Conservation (phyloP, 2,329 filamentous ascomycete genomes). For the Arthrobotrys megalospora region DNA sequence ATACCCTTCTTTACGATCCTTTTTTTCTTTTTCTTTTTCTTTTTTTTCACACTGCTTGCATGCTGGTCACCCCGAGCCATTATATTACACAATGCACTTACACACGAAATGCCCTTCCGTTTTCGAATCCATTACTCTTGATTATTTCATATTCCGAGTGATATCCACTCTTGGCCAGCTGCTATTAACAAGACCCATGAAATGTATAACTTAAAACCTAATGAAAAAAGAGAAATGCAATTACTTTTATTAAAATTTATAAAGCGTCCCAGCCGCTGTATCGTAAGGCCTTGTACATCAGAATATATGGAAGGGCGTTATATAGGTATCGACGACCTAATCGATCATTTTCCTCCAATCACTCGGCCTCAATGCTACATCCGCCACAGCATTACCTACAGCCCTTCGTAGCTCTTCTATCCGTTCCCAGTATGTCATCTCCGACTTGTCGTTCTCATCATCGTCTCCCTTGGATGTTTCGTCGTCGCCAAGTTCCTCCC, state of each 20-base stretch:
- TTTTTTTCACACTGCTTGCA: conserved; percentile 29
- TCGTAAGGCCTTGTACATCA: not conserved
- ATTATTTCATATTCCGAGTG: not conserved
- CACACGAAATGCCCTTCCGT: not conserved
- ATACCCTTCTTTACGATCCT: conserved; percentile 55
- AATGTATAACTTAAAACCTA: conserved; percentile 17
- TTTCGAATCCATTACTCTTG: not conserved
- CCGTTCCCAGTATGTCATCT: conserved; percentile 22
- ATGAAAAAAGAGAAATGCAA: conserved; percentile 8
- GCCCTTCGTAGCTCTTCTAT: conserved; percentile 29
- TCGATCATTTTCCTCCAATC: conserved; percentile 33
- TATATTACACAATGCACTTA: not conserved
- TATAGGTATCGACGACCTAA: conserved; percentile 16
- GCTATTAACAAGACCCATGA: not conserved
- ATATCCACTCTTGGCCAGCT: not conserved
- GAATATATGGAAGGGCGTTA: not conserved
- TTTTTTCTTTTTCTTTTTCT: conserved; percentile 31
- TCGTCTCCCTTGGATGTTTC: not conserved
- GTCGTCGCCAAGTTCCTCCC: not conserved
- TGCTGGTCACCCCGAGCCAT: conserved; percentile 46
- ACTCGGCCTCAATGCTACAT: conserved; percentile 13
- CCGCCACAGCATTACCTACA: conserved; percentile 7
- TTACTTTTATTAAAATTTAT: not conserved
- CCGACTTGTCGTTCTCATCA: not conserved
- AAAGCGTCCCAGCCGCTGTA: no score